Evolutionary conservation across 176 grass and related monocot genomes (phyloP).

Genomic region (Tillandsia fasciculata): DNA sequence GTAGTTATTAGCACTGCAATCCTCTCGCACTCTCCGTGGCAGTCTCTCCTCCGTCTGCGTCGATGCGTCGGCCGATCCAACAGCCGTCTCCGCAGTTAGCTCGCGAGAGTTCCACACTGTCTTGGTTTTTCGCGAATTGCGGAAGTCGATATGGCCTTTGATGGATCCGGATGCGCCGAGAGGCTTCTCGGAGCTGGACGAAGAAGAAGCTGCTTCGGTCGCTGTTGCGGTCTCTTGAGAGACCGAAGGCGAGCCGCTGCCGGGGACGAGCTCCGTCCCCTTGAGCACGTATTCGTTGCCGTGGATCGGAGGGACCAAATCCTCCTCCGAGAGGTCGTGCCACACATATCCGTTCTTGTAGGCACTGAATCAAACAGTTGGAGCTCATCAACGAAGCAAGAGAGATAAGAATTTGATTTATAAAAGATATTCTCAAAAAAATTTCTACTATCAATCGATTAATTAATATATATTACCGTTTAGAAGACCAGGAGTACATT

Average conservation of each 20-base stretch:
- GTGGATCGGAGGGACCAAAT: constrained; percentile 44
- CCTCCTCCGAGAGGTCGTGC: constrained; percentile 57
- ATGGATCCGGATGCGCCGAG: no score
- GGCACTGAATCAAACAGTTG: constrained; percentile 28
- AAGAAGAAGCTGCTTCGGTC: neutral
- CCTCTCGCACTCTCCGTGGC: no score
- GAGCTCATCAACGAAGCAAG: neutral
- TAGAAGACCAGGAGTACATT: constrained; percentile 98
- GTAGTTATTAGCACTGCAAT: no score
- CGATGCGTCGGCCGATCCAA: no score
- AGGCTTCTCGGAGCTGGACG: neutral
- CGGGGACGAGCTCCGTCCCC: constrained; percentile 39
- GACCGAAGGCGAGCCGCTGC: constrained; percentile 8
- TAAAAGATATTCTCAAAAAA: neutral
- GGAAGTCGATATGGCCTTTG: no score
- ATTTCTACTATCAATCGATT: no score
- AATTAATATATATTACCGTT: constrained; percentile 37
- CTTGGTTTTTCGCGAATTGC: no score
- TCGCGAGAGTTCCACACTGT: no score
- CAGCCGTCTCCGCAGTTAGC: no score
- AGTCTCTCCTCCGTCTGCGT: no score
- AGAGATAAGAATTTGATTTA: neutral
- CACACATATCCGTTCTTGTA: constrained; percentile 74
- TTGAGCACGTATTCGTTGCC: constrained; percentile 61
- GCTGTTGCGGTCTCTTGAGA: constrained; percentile 1